These are phyloP conservation scores for Scheffersomyces lignosus DNA, from an alignment of 805 yeast genomes.

Conservation along the genomic window DNA sequence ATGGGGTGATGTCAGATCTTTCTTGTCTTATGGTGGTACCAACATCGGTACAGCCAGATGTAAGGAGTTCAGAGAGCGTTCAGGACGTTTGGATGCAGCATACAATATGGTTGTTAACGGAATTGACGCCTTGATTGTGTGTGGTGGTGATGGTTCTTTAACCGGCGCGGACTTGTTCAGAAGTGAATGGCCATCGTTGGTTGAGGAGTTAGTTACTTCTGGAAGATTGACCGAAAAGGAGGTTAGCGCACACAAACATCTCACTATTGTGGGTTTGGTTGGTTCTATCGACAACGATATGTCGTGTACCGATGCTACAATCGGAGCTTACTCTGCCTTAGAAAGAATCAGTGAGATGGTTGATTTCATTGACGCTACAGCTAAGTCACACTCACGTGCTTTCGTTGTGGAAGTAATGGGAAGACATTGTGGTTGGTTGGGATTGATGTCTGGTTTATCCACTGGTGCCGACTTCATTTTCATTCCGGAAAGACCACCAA, in stretches of 20 bases:
- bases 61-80: constrained; percentile 62
- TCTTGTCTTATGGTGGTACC: constrained; percentile 72
- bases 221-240: constrained; percentile 49
- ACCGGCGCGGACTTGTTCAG: constrained; percentile 82
- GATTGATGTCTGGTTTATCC: constrained; percentile 76
- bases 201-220: constrained; percentile 51
- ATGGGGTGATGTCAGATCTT: constrained; percentile 76
- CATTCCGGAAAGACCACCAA: constrained; percentile 78
- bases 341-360: constrained; percentile 73
- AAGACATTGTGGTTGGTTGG: constrained; percentile 88
- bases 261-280: constrained; percentile 72
- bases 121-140: constrained; percentile 74
- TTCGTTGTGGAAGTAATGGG: constrained; percentile 89
- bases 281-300: constrained; percentile 86
- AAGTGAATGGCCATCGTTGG: constrained; percentile 73
- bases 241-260: constrained; percentile 48
- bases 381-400: constrained; percentile 79
- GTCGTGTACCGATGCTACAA: constrained; percentile 82
- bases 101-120: constrained; percentile 67
- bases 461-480: constrained; percentile 80
- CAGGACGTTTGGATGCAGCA: constrained; percentile 65
- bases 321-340: constrained; percentile 77
- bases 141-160: constrained; percentile 83
- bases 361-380: constrained; percentile 83
- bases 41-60: constrained; percentile 79